Conservation (phyloP, 1,284 basidiomycete genomes). For the Phylloboletellus chloephorus region DNA sequence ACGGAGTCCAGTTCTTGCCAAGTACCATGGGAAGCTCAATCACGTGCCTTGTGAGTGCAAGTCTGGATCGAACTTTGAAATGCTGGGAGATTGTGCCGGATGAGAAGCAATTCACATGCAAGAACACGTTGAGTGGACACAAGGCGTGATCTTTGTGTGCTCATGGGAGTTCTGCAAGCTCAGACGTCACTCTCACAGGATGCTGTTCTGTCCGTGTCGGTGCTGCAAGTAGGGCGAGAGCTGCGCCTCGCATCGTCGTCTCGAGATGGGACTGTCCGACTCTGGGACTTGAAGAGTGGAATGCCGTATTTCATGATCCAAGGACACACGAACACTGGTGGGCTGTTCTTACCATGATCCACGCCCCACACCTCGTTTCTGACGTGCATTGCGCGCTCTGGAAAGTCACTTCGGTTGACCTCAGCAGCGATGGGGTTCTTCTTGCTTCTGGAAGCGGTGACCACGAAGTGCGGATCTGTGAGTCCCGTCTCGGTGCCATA, state of each 20-base stretch:
- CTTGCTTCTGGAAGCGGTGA: conserved; percentile 90
- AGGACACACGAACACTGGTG: conserved; percentile 33
- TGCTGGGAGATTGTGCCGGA: conserved; percentile 26
- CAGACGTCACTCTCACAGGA: conserved; percentile 18
- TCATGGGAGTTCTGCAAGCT: background rate
- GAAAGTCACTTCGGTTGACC: conserved; percentile 81
- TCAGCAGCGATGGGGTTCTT: conserved; percentile 67
- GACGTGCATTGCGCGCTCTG: conserved; percentile 6
- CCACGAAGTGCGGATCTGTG: conserved; percentile 76
- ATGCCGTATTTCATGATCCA: conserved; percentile 33
- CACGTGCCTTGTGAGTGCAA: conserved; percentile 29
- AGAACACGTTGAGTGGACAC: conserved; percentile 29
- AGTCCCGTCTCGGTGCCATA: conserved; percentile 11
- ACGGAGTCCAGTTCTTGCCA: conserved; percentile 29
- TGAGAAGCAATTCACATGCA: conserved; percentile 26
- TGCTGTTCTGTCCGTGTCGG: conserved; percentile 29
- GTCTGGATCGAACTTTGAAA: conserved; percentile 27
- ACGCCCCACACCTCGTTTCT: conserved; percentile 8
- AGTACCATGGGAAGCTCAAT: conserved; percentile 5
- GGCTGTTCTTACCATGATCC: conserved; percentile 23
- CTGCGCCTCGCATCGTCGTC: conserved; percentile 33
- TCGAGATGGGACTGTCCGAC: conserved; percentile 30
- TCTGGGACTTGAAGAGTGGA: conserved; percentile 31
- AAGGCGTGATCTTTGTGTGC: conserved; percentile 14
- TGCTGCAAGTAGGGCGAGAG: conserved; percentile 32